phyloP scores from a whole-genome alignment of 345 rosid species.

The Camelina hispida region DNA sequence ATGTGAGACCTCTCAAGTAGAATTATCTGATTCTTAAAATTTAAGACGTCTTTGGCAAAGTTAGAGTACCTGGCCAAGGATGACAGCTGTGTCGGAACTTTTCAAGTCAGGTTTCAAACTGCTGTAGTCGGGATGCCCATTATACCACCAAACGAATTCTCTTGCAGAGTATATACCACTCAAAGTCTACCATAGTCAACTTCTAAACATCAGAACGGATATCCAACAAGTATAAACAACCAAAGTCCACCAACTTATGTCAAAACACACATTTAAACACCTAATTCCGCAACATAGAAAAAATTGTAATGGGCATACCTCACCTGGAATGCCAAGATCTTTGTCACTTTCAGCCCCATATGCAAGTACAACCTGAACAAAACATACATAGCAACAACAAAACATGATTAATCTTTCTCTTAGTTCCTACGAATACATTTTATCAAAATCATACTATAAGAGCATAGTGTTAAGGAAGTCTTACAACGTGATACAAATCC shows the following conservation, averaged over 20 bases:
- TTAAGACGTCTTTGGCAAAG: background rate
- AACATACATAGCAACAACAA: constrained; percentile 1
- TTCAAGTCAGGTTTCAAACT: constrained; percentile 71
- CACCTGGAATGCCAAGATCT: constrained; percentile 78
- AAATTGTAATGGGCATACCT: constrained; percentile 54
- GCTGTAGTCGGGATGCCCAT: constrained; percentile 85
- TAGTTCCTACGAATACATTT: too few species aligned
- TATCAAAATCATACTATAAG: background rate
- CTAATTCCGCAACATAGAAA: background rate
- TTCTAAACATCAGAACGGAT: constrained; percentile 1
- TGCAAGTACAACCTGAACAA: constrained; percentile 86
- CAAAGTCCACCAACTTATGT: background rate
- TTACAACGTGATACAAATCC: constrained; percentile 77
- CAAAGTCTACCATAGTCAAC: constrained; percentile 53
- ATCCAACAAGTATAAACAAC: constrained; percentile 18
- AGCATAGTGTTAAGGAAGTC: background rate
- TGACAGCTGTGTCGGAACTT: constrained; percentile 72
- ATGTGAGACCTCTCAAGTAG: constrained; percentile 11
- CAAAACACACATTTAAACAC: constrained; percentile 1
- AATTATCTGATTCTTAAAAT: constrained; percentile 1
- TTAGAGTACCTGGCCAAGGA: constrained; percentile 78
- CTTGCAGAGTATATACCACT: constrained; percentile 81
- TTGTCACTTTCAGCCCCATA: constrained; percentile 98
- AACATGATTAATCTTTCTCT: background rate
- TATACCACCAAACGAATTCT: constrained; percentile 99